Evolutionary conservation across 108 stramenopile genomes (phyloP).

Genomic region (Craspedostauros australis): DNA sequence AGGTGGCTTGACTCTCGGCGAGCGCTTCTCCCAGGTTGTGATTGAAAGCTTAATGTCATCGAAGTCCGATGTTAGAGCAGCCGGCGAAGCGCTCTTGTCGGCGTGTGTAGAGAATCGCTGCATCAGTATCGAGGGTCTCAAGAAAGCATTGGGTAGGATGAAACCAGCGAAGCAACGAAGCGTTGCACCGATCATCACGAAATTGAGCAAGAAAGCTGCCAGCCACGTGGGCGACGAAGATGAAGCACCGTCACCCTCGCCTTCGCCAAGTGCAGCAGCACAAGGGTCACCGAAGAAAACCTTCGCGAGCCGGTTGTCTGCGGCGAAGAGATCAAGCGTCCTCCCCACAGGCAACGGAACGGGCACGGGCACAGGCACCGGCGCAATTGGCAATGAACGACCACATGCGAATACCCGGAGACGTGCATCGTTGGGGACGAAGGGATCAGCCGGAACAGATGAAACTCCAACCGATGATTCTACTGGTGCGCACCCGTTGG

Average conservation of each 20-base stretch:
- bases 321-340: not conserved
- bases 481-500: conserved; percentile 16
- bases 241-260: too few species aligned
- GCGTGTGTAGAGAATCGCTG: conserved; percentile 32
- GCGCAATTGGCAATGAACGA: not conserved
- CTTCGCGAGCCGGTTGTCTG: not conserved
- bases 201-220: too few species aligned
- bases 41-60: conserved; percentile 65
- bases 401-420: not conserved
- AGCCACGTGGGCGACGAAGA: too few species aligned
- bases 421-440: not conserved
- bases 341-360: not conserved
- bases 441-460: conserved; percentile 4
- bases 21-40: conserved; percentile 44
- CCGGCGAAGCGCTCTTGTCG: conserved; percentile 50
- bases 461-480: not conserved
- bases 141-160: conserved; percentile 39
- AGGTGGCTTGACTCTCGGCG: conserved; percentile 28
- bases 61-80: conserved; percentile 68
- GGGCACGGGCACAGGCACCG: not conserved
- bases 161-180: conserved; percentile 79
- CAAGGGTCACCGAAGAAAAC: not conserved
- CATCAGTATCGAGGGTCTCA: conserved; percentile 30
- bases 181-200: conserved; percentile 58
- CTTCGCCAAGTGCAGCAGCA: too few species aligned